Percentiles rank a stretch among this genome's conserved stretches.
These are phyloP conservation scores for Sarocladiaceae sp. DNA, from an alignment of 2,329 filamentous ascomycete genomes.

Conservation along the genomic window DNA sequence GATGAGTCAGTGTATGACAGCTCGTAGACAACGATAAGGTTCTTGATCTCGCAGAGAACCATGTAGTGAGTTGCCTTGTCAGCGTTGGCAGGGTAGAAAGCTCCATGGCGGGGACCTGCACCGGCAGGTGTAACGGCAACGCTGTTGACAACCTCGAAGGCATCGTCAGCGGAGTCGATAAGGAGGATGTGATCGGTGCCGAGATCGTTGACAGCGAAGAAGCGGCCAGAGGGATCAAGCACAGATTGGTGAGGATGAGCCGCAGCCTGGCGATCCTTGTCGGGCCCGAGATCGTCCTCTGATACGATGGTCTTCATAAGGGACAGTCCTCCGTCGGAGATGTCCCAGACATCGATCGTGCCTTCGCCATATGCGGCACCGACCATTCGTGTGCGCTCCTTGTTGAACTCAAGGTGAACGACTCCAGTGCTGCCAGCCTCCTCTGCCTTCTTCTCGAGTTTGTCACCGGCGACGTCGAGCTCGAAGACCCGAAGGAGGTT, in stretches of 20 bases:
- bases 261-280: conserved; percentile 25
- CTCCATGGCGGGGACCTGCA: conserved; percentile 47
- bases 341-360: conserved; percentile 42
- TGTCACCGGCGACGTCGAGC: conserved; percentile 23
- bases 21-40: conserved; percentile 37
- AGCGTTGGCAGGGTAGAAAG: conserved; percentile 36
- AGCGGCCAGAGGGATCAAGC: conserved; percentile 44
- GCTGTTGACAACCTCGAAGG: conserved; percentile 31
- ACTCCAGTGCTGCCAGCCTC: conserved; percentile 36
- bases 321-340: conserved; percentile 29
- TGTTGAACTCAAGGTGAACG: conserved; percentile 44
- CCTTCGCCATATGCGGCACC: conserved; percentile 38
- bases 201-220: conserved; percentile 44
- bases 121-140: conserved; percentile 30
- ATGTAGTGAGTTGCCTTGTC: conserved; percentile 40
- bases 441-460: conserved; percentile 12
- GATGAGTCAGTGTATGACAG: conserved; percentile 31
- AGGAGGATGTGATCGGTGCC: conserved; percentile 44
- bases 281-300: conserved; percentile 27
- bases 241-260: conserved; percentile 44
- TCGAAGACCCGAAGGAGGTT: conserved; percentile 34
- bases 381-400: conserved; percentile 39
- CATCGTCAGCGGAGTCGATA: conserved; percentile 37
- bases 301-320: conserved; percentile 34
- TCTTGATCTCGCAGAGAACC: conserved; percentile 42